A percentile compares a stretch with the other conserved stretches of the same genome.
Conservation (phyloP, 495 filamentous ascomycete species). For the Xylaria sp. region DNA sequence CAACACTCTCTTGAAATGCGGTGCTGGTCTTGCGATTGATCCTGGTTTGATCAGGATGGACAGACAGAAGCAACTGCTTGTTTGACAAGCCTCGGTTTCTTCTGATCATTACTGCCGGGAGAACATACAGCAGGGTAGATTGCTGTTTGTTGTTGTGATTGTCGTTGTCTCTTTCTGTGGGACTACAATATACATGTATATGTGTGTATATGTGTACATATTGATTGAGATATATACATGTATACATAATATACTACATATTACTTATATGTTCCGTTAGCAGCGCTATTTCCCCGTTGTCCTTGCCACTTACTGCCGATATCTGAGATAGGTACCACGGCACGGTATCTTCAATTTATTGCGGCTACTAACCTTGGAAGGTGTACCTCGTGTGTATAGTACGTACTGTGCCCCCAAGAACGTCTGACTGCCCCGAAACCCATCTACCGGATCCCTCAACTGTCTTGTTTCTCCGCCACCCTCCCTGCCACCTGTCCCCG, state of each 20-base stretch:
- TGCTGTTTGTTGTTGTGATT: too few species aligned
- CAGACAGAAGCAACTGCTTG: not conserved
- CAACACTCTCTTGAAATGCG: slow-evolving; percentile 11
- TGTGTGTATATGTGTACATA: too few species aligned
- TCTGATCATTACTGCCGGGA: not conserved
- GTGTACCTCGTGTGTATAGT: too few species aligned
- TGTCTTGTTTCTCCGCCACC: not conserved
- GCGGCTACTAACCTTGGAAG: too few species aligned
- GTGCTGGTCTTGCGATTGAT: not conserved
- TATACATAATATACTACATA: too few species aligned
- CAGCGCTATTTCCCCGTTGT: not conserved
- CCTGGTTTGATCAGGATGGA: not conserved
- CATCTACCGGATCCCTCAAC: slow-evolving; percentile 5
- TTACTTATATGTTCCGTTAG: too few species aligned
- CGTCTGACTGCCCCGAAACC: not conserved
- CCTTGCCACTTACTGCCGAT: not conserved
- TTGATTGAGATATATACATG: too few species aligned
- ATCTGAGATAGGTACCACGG: not conserved
- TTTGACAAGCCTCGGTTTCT: slow-evolving; percentile 6
- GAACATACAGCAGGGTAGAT: not conserved
- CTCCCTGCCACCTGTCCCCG: not conserved
- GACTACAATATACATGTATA: not conserved
- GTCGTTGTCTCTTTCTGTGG: not conserved
- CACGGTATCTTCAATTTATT: too few species aligned
- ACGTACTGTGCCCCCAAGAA: too few species aligned